These are phyloP conservation scores for Pichia sp. DNA, from an alignment of 1,139 yeast genomes.

Conservation along the genomic window DNA sequence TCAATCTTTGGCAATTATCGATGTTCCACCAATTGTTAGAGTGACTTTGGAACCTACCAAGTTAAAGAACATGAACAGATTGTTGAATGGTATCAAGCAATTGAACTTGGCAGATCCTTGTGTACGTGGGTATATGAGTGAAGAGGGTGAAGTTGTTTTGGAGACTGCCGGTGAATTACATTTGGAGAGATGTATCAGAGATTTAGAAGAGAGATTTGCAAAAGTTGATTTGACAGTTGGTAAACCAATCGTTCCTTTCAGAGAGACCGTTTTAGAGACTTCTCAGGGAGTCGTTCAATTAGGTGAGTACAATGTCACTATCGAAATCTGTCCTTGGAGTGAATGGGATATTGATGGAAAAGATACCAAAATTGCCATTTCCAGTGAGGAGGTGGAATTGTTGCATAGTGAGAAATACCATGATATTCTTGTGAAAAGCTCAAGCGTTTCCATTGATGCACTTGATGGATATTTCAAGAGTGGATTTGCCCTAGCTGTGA, in stretches of 20 bases:
- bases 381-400: background rate
- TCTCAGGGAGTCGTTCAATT: slow-evolving; percentile 24
- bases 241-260: slow-evolving; percentile 90
- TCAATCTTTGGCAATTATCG: slow-evolving; percentile 43
- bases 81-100: slow-evolving; percentile 72
- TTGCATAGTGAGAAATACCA: slow-evolving; percentile 36
- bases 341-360: too few relatives aligned
- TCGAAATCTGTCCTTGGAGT: slow-evolving; percentile 6
- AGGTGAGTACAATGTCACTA: slow-evolving; percentile 32
- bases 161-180: slow-evolving; percentile 97
- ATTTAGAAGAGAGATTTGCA: slow-evolving; percentile 85
- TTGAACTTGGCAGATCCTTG: slow-evolving; percentile 90
- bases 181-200: slow-evolving; percentile 84
- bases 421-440: slow-evolving; percentile 73
- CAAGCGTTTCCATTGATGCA: slow-evolving; percentile 24
- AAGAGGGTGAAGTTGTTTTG: slow-evolving; percentile 83
- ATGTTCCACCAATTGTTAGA: slow-evolving; percentile 81
- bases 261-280: slow-evolving; percentile 64
- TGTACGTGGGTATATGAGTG: slow-evolving; percentile 77
- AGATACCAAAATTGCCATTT: background rate
- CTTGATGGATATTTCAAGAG: slow-evolving; percentile 43
- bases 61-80: slow-evolving; percentile 67
- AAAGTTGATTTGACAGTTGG: slow-evolving; percentile 82
- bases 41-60: slow-evolving; percentile 93
- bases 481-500: slow-evolving; percentile 79